Evolutionary conservation across 352 stramenopile species (phyloP).

Genomic region (Pythium scleroteichum): DNA sequence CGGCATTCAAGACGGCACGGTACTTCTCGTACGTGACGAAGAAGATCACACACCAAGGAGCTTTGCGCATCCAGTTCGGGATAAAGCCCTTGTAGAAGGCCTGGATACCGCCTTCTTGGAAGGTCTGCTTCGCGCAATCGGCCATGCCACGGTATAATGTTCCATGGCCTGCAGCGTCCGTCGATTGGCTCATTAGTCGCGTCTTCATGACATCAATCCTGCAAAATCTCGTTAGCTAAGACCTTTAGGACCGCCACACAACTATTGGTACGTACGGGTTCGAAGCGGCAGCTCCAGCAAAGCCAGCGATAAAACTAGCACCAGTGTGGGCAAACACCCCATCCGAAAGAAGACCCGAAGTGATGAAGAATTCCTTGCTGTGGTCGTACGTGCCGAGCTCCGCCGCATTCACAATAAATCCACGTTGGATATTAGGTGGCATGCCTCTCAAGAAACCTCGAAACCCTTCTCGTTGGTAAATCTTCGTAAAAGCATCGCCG

Average conservation of each 20-base stretch:
- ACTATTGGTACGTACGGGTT: constrained; percentile 66
- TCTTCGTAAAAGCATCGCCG: constrained; percentile 62
- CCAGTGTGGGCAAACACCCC: constrained; percentile 72
- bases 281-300: constrained; percentile 68
- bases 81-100: constrained; percentile 89
- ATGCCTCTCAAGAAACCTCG: constrained; percentile 80
- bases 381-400: constrained; percentile 89
- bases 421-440: constrained; percentile 81
- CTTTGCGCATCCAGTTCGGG: constrained; percentile 88
- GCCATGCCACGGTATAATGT: constrained; percentile 69
- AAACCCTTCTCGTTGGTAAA: constrained; percentile 74
- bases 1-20: constrained; percentile 38
- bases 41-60: constrained; percentile 84
- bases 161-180: constrained; percentile 49
- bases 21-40: constrained; percentile 89
- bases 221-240: too few species aligned
- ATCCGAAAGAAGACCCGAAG: constrained; percentile 57
- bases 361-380: constrained; percentile 73
- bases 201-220: constrained; percentile 88
- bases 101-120: constrained; percentile 56
- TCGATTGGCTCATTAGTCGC: constrained; percentile 78
- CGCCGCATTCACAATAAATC: constrained; percentile 85
- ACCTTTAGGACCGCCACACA: too few species aligned
- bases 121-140: constrained; percentile 71
- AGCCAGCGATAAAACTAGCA: constrained; percentile 74